Base-by-base conservation (phyloP, 306 rosid species). In the Notholithocarpus densiflorus region DNA sequence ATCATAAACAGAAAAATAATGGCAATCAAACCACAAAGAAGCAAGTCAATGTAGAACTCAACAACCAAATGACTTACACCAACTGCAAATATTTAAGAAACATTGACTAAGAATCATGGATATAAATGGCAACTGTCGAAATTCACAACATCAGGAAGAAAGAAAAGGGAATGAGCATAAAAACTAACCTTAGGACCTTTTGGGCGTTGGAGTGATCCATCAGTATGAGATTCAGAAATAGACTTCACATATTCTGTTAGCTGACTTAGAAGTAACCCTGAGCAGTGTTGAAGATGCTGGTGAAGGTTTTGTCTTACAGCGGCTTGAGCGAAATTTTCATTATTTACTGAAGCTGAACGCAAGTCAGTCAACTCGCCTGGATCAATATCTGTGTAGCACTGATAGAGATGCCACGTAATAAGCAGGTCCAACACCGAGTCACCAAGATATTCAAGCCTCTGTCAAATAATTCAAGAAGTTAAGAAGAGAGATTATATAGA, bases 361-460 rank as follows among this genome's bases (percentile, higher is more conserved):
- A 95, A 83, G 84, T 95, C 98, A 18, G 98, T 95, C 88, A 91
- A 84, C 85, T 93, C 94, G 31, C 99, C 99, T 26, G 88, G 97
- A 85, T 91, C 98, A 73, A 91, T 81, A 81, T 90, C 91, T 55
- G 75, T 68, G 82, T 91, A 80, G 80, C 56, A 86, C 85, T 87
- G 82, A 84, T 89, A 95, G 73, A 93, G 91, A 86, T 95, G 81
- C 92, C 91, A 64, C 65, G 99, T 93, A 80, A 93, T 90, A 75
- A 95, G 99, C 71, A 95, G 76, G 89, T 93, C 99, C 87, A 95
- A 84, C 40, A 93, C 98, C 4, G 97, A 84, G 76, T 93, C 99
- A 1, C 99, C 99, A 17, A 95, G 97, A 90, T 90, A 95, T 80
- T 95, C 98, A 53, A 95, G 96, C 85, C 98, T 87, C 99, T 95